Conservation (phyloP, 441 rosid genomes). For the Gossypium trilobum region DNA sequence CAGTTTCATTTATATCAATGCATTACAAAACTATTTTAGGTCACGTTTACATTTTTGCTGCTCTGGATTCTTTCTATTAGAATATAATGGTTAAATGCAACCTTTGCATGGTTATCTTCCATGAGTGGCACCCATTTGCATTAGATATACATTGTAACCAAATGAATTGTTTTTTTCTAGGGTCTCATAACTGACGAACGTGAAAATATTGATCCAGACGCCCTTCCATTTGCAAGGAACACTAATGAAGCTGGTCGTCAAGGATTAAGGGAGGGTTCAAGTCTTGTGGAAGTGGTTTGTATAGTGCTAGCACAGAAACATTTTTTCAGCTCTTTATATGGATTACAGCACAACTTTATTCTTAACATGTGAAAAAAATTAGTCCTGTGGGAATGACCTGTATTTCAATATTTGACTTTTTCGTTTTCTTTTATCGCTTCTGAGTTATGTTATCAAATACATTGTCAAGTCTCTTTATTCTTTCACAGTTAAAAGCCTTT, state of each 20-base stretch:
- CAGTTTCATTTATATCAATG: constrained; percentile 7
- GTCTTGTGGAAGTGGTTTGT: constrained; percentile 92
- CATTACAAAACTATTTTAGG: not conserved
- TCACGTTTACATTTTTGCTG: constrained; percentile 3
- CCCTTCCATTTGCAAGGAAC: constrained; percentile 78
- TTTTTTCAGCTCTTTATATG: constrained; percentile 9
- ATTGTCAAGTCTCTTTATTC: not conserved
- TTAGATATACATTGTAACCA: constrained; percentile 3
- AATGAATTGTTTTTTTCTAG: constrained; percentile 31
- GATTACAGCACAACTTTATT: constrained; percentile 7
- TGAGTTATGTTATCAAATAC: not conserved
- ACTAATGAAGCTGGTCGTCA: constrained; percentile 76
- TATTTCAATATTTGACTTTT: not conserved
- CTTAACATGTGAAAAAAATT: not conserved
- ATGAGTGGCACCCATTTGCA: not conserved
- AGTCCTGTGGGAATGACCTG: constrained; percentile 2
- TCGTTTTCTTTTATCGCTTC: not conserved
- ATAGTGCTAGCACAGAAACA: constrained; percentile 7
- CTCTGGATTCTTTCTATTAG: not conserved
- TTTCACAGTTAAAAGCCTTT: not conserved
- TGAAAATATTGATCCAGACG: constrained; percentile 65
- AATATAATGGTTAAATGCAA: constrained; percentile 8
- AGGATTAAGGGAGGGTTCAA: constrained; percentile 84
- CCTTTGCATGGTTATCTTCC: not conserved
- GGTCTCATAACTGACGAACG: constrained; percentile 91